Evolutionary conservation across 345 rosid genomes (phyloP), one percentile per base, ranked within the genome.

Genomic region (Nasturtium officinale): DNA sequence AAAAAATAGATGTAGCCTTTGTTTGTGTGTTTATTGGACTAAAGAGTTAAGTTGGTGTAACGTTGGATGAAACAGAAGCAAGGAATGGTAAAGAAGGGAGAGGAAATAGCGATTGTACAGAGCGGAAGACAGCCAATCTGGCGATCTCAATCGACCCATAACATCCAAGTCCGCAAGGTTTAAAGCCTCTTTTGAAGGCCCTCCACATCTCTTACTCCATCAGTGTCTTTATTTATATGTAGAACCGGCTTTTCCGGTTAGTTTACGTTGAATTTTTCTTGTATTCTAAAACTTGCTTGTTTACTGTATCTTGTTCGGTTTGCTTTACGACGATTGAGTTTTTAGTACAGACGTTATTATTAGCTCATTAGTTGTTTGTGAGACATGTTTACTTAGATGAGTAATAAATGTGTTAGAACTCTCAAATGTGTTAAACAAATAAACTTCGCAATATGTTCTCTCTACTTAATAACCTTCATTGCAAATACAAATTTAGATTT

Each of bases 81-180:
- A 84, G 98, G 98, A 43, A 87, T 92, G 99, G 92, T 95, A 53
- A 92, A 87, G 81, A 83, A 85, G 69, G 99, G 96, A 73, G 98
- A 95, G 81, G 98, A 95, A 81, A 85, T 95, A 26, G 97, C 97
- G 1, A 90, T 92, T 38, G 83, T 95, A 56, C 97, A 86, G 83
- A 95, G 99, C 57, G 99, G 98, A 23, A 84, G 86, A 62, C 89
- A 89, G 66, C 98, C 98, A 62, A 95, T 92, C 74, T 95, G 99
- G 98, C 85, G 98, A 65, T 90, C 87, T 78, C 96, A 89, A 50
- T 90, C 99, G 33, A 92, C 98, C 3, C 99, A 95, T 77, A 95
- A 90, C 76, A 92, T 92, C 76, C 98, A 92, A 85, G 97, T 95
- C 67, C 92, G 97, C 40, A 85, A 83, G 83, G 98, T 87, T 33